These are phyloP conservation scores for Acanthamoeba lenticulata DNA, from an alignment of 208 protist species.

Conservation along the genomic window DNA sequence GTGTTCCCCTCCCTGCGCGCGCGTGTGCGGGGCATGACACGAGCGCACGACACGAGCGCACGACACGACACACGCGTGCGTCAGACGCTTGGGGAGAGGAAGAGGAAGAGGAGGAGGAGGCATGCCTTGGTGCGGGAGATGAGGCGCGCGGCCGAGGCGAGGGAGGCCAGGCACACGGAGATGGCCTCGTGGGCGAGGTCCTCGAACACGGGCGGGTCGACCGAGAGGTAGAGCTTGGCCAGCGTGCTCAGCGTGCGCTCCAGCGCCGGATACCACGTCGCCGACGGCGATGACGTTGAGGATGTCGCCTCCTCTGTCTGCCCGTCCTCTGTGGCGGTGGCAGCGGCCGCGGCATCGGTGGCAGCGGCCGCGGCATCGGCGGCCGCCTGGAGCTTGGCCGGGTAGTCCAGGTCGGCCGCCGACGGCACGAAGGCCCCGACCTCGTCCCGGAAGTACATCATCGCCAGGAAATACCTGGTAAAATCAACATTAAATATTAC, in stretches of 20 bases:
- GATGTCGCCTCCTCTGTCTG: not conserved
- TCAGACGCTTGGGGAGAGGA: too few species aligned
- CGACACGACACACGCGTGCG: not conserved
- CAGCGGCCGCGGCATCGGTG: not conserved
- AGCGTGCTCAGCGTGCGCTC: conserved; percentile 77
- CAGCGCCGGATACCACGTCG: conserved; percentile 82
- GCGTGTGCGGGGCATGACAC: not conserved
- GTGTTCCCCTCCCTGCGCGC: not conserved
- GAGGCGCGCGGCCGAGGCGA: not conserved
- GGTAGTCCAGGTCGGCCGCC: conserved; percentile 79
- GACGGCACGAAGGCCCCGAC: conserved; percentile 73
- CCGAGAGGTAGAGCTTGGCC: conserved; percentile 83
- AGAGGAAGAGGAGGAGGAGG: not conserved
- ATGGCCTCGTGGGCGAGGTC: conserved; percentile 79
- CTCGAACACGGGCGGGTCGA: conserved; percentile 83
- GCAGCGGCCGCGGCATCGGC: not conserved
- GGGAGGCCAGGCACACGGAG: conserved; percentile 64
- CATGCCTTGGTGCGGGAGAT: conserved; percentile 42
- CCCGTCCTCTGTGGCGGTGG: not conserved
- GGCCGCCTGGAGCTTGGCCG: conserved; percentile 56
- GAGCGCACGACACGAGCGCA: not conserved
- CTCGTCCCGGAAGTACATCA: conserved; percentile 81
- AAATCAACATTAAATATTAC: conserved; percentile 83
- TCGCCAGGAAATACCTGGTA: conserved; percentile 76
- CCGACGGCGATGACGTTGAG: conserved; percentile 21